Evolutionary conservation across 805 yeast species (phyloP).

Genomic region (Alloascoidea hylecoeti): DNA sequence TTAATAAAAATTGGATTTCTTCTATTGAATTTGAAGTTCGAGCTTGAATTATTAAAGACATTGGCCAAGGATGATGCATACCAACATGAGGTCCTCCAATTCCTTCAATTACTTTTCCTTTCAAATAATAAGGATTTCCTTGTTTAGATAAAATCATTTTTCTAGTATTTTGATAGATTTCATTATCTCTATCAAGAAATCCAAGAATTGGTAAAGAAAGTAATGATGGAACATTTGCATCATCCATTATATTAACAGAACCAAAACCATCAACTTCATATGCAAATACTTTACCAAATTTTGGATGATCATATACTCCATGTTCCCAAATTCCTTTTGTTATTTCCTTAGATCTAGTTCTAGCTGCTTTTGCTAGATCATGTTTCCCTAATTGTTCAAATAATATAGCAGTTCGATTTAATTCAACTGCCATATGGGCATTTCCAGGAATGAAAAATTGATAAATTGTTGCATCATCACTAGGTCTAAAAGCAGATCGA

Average conservation of each 20-base stretch:
- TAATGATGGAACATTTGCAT: constrained; percentile 79
- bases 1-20: constrained; percentile 41
- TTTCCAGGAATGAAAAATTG: constrained; percentile 82
- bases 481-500: constrained; percentile 79
- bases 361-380: constrained; percentile 15
- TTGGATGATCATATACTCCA: constrained; percentile 57
- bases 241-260: constrained; percentile 65
- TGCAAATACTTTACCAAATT: constrained; percentile 68
- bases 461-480: constrained; percentile 74
- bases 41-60: constrained; percentile 64
- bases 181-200: constrained; percentile 33
- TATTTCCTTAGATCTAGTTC: constrained; percentile 26
- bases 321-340: constrained; percentile 40
- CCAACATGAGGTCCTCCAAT: constrained; percentile 92
- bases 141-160: constrained; percentile 51
- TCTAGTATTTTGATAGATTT: constrained; percentile 64
- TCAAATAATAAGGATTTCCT: constrained; percentile 70
- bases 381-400: constrained; percentile 10
- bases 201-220: constrained; percentile 75
- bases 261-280: constrained; percentile 88
- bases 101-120: constrained; percentile 54
- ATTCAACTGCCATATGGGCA: constrained; percentile 58
- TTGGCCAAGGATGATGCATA: constrained; percentile 75
- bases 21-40: constrained; percentile 61
- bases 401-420: constrained; percentile 23